phyloP scores from a whole-genome alignment of 768 basidiomycete species.

The Gloeopeniophorella convolvens region DNA sequence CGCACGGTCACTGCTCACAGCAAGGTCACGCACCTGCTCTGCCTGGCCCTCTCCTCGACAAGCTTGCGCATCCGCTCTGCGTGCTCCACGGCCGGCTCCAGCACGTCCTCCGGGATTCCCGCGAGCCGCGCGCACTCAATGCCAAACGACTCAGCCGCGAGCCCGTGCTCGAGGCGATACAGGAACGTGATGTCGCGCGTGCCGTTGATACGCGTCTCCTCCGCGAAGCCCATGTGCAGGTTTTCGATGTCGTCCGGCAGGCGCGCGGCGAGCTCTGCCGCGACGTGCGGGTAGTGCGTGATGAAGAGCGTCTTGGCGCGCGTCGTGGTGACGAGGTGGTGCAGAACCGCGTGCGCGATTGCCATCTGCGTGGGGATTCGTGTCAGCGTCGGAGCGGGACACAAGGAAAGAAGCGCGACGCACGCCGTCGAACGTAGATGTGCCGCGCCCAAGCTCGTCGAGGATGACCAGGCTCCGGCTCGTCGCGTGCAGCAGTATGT shows the following conservation, averaged over 20 bases:
- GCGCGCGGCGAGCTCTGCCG: conserved; percentile 53
- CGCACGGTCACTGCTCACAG: not conserved
- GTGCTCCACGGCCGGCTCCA: conserved; percentile 48
- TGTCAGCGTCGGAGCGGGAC: not conserved
- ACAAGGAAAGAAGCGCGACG: conserved; percentile 8
- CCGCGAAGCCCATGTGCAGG: conserved; percentile 80
- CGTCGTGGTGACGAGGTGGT: conserved; percentile 53
- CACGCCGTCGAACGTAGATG: conserved; percentile 84
- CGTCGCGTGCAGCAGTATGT: conserved; percentile 76
- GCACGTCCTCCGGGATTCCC: conserved; percentile 64
- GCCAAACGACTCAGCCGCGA: conserved; percentile 82
- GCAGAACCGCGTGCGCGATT: conserved; percentile 75
- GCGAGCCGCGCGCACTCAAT: conserved; percentile 91
- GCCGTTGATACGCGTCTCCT: conserved; percentile 64
- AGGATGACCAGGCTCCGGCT: conserved; percentile 77
- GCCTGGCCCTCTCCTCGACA: conserved; percentile 43
- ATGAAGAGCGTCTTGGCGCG: conserved; percentile 83
- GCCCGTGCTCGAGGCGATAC: conserved; percentile 65
- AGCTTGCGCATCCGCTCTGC: conserved; percentile 49
- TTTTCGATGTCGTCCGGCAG: conserved; percentile 63
- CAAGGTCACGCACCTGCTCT: conserved; percentile 45
- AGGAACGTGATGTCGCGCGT: conserved; percentile 80
- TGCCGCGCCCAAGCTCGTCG: conserved; percentile 87
- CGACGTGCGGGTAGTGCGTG: conserved; percentile 88
- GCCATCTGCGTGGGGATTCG: conserved; percentile 57